These are phyloP conservation scores for Raffaelea deltoideospora DNA, from an alignment of 2,329 filamentous ascomycete species.

Conservation along the genomic window DNA sequence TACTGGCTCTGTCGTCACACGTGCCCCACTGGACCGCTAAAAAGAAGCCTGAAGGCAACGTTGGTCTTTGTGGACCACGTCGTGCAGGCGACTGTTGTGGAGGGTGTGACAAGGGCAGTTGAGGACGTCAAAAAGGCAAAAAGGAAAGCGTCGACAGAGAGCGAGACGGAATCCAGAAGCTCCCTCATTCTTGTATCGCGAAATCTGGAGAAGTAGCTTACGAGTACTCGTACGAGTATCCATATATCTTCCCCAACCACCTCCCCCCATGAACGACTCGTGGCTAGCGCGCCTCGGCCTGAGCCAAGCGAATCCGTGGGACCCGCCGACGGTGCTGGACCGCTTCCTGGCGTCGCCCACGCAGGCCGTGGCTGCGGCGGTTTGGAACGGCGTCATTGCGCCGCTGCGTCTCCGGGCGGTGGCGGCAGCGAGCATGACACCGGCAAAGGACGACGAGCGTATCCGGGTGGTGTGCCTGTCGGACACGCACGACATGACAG, in stretches of 20 bases:
- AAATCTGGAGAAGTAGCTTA: too few relatives aligned
- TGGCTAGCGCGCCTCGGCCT: constrained; percentile 9
- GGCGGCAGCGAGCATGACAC: too few relatives aligned
- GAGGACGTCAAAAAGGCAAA: background rate
- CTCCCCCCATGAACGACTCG: background rate
- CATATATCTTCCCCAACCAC: background rate
- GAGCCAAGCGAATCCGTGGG: constrained; percentile 7
- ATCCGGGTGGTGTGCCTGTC: constrained; percentile 78
- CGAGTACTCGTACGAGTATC: background rate
- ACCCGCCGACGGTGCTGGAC: constrained; percentile 36
- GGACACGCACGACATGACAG: constrained; percentile 62
- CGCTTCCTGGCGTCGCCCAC: constrained; percentile 55
- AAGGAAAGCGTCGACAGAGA: background rate
- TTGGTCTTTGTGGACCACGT: too few relatives aligned
- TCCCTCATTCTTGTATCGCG: too few relatives aligned
- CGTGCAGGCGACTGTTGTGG: too few relatives aligned
- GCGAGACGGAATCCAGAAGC: background rate
- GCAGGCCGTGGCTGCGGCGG: constrained; percentile 43
- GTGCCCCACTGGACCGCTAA: too few relatives aligned
- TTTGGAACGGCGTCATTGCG: too few relatives aligned
- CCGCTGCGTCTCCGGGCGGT: too few relatives aligned
- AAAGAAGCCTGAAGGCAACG: too few relatives aligned
- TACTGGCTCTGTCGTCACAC: too few relatives aligned
- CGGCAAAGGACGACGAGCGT: too few relatives aligned
- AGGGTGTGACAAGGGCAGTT: too few relatives aligned